phyloP scores from a whole-genome alignment of 2,329 filamentous ascomycete species.

The Exophiala aquamarina region DNA sequence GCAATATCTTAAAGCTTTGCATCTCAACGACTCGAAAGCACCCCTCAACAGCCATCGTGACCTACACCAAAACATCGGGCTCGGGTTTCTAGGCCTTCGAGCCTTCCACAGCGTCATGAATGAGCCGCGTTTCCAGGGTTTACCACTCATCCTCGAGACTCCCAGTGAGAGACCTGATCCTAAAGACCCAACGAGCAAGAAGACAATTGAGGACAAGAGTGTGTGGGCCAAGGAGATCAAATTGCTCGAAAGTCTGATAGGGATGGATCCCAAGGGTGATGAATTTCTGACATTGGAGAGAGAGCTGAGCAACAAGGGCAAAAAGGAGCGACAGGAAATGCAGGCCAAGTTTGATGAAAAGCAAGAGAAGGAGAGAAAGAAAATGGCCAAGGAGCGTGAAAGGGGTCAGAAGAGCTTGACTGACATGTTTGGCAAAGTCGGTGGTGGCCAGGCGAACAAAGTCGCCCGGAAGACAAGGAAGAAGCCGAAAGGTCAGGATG shows the following conservation, averaged over 20 bases:
- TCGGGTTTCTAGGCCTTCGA: slow-evolving; percentile 84
- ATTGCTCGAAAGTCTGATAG: slow-evolving; percentile 81
- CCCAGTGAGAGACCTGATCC: slow-evolving; percentile 72
- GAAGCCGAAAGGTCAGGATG: slow-evolving; percentile 40
- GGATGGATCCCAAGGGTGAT: slow-evolving; percentile 72
- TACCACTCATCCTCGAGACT: slow-evolving; percentile 96
- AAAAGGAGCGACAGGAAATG: slow-evolving; percentile 69
- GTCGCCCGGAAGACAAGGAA: slow-evolving; percentile 37
- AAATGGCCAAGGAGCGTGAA: slow-evolving; percentile 54
- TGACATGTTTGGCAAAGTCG: slow-evolving; percentile 32
- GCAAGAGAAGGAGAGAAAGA: slow-evolving; percentile 56
- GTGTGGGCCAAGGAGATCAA: slow-evolving; percentile 96
- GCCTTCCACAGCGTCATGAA: slow-evolving; percentile 94
- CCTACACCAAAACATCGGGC: slow-evolving; percentile 93
- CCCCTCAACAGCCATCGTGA: slow-evolving; percentile 80
- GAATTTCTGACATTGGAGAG: slow-evolving; percentile 68
- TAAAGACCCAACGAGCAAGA: slow-evolving; percentile 25
- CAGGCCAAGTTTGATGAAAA: slow-evolving; percentile 79
- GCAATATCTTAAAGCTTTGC: slow-evolving; percentile 78
- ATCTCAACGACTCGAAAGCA: slow-evolving; percentile 94
- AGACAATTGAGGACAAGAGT: slow-evolving; percentile 65
- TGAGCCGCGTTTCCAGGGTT: slow-evolving; percentile 67
- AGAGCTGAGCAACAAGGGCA: slow-evolving; percentile 67
- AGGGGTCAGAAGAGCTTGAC: slow-evolving; percentile 46
- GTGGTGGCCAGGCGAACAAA: slow-evolving; percentile 10